These are phyloP conservation scores for Linum trigynum DNA, from an alignment of 345 rosid genomes.

Conservation along the genomic window DNA sequence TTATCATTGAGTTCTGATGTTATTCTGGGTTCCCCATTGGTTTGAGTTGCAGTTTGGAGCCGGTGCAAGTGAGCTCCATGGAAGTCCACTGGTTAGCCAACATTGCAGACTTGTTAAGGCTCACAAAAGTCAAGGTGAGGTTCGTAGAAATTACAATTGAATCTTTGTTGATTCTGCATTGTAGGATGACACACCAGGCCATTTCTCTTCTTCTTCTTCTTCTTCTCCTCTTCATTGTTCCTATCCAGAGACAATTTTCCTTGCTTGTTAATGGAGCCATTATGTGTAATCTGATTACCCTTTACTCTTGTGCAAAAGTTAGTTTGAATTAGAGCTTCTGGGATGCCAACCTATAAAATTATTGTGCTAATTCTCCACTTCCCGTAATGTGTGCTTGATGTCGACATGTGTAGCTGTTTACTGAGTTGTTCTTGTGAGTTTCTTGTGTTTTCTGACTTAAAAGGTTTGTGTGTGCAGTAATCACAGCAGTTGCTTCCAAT, in stretches of 20 bases:
- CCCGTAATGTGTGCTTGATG: not conserved
- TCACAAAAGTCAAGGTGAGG: constrained; percentile 23
- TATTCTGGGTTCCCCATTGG: not conserved
- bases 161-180: not conserved
- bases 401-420: not conserved
- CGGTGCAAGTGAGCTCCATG: not conserved
- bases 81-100: constrained; percentile 9
- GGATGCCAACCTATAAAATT: not conserved
- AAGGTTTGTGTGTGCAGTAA: constrained; percentile 27
- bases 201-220: constrained; percentile 3
- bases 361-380: not conserved
- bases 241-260: not conserved
- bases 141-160: not conserved
- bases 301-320: not conserved
- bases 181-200: not conserved
- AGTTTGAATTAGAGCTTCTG: not conserved
- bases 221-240: not conserved
- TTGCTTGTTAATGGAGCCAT: not conserved
- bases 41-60: not conserved
- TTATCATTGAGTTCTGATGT: too few relatives aligned
- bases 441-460: not conserved
- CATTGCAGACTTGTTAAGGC: constrained; percentile 9
- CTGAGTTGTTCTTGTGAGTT: too few relatives aligned
- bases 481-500: constrained; percentile 46
- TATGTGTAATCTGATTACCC: too few relatives aligned